Evolutionary conservation across 179 eudicot genomes (phyloP), one percentile per base, ranked within the genome.

Genomic region (Beta corolliflora): DNA sequence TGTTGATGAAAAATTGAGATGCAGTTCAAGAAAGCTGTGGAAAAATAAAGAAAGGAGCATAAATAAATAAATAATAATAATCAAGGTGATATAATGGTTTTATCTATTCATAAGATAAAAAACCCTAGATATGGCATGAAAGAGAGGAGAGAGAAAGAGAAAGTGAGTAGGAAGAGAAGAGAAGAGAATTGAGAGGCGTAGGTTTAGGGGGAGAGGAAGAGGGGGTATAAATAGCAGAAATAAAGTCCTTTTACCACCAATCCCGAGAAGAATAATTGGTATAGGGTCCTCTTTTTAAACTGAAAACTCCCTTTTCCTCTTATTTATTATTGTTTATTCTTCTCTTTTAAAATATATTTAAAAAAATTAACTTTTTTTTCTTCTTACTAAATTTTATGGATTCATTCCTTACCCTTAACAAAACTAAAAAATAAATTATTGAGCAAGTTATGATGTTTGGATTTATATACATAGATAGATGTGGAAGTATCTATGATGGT

Each of bases 11-110:
- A 48, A 83, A 18, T 65, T 21, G 13, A 75, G 83, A 84, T 82
- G 92, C 97, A 93, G 98, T 93, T 93, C 98, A 93, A 93, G 97
- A 93, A 92, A 93, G 98, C 97, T 91, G 98, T 93, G 98, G 98
- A 93, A 92, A 77, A 88, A 87, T 82, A 93, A 85, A 88, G 83
- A 84, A 73, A 91, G 91, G 60, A 80, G 79, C 96, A 91, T 85
- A 58, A n/a, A 58, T 18, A 52, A 41, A 44, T 75, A 9, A 8
- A 46, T 63, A 12, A 60, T 61, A 3, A 65, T 15, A n/a, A n/a
- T n/a, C n/a, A n/a, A n/a, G 16, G 46, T 68, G 41, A 36, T 53
- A 29, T 68, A 54, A 68, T 68, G n/a, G 23, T 0, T 44, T 15
- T 12, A 11, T 29, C 36, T 18, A 52, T n/a, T 7, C n/a, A 16